Evolutionary conservation across 23 red algal genomes (phyloP).

Genomic region (Agarophyton chilense): DNA sequence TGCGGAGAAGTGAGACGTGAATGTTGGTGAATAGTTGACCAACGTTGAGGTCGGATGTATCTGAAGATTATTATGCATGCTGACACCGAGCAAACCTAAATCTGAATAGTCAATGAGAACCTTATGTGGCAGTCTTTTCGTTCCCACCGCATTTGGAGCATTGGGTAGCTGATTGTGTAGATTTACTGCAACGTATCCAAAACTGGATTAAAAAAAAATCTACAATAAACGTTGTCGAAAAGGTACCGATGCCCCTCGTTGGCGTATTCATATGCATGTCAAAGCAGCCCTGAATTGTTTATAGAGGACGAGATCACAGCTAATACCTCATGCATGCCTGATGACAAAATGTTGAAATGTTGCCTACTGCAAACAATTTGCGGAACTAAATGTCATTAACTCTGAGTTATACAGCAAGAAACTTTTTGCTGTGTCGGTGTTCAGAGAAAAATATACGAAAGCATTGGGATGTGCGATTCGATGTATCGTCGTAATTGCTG

Average conservation of each 20-base stretch:
- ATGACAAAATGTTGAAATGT: background rate
- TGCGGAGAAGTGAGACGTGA: background rate
- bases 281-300: background rate
- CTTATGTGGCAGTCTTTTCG: background rate
- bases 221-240: too few relatives aligned
- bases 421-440: background rate
- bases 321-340: background rate
- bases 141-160: background rate
- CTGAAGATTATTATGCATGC: background rate
- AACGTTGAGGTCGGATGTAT: background rate
- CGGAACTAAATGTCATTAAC: background rate
- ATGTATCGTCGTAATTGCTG: background rate
- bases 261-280: background rate
- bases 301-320: background rate
- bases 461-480: background rate
- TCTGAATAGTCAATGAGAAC: background rate
- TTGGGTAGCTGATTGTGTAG: background rate
- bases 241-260: too few relatives aligned
- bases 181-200: background rate
- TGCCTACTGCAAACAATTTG: background rate
- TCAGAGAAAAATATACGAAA: background rate
- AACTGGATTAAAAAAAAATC: background rate
- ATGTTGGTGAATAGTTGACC: background rate
- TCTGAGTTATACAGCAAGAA: background rate
- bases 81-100: conserved; percentile 5